Evolutionary conservation across 2,329 filamentous ascomycete species (phyloP).

Genomic region (Trichoderma endophyticum): DNA sequence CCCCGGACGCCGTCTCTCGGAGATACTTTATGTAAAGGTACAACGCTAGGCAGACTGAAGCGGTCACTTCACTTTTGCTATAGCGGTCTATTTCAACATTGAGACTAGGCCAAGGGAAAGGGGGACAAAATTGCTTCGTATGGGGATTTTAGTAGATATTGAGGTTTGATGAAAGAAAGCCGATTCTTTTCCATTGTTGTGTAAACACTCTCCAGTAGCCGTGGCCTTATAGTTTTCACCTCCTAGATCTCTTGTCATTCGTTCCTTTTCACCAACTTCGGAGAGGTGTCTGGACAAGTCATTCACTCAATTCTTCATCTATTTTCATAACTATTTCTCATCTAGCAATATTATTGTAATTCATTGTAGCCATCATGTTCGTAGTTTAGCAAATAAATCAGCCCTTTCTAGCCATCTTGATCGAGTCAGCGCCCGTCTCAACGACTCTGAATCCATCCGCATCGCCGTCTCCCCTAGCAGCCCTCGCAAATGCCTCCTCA

Average conservation of each 20-base stretch:
- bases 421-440: constrained; percentile 64
- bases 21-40: too few relatives aligned
- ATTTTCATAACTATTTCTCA: background rate
- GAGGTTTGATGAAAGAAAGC: background rate
- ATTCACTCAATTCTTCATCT: background rate
- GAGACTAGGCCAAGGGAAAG: too few relatives aligned
- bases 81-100: too few relatives aligned
- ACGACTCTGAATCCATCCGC: constrained; percentile 72
- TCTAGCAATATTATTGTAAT: background rate
- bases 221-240: background rate
- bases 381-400: background rate
- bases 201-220: background rate
- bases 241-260: background rate
- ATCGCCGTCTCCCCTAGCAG: constrained; percentile 74
- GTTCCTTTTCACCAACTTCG: background rate
- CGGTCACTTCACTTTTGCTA: too few relatives aligned
- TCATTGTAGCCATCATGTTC: background rate
- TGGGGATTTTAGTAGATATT: too few relatives aligned
- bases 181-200: background rate
- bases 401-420: constrained; percentile 38
- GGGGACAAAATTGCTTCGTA: too few relatives aligned
- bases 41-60: too few relatives aligned
- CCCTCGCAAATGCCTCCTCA: constrained; percentile 62
- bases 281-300: background rate
- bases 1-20: too few relatives aligned